Evolutionary conservation across 2,329 filamentous ascomycete genomes (phyloP).

Genomic region (Biscogniauxia marginata): DNA sequence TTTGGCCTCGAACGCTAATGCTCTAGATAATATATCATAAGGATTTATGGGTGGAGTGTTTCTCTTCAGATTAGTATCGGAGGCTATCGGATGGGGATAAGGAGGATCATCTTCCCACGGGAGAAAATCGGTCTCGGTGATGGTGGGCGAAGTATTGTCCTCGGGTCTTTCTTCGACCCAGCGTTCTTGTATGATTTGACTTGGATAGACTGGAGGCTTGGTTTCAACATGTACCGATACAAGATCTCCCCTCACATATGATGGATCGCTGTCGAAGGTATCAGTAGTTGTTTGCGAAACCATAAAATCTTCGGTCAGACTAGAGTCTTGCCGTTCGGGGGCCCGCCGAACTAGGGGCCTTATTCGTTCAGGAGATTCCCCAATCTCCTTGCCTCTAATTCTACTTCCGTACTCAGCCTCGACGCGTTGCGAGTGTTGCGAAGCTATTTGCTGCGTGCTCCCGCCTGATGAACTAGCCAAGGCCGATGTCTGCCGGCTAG

Average conservation of each 20-base stretch:
- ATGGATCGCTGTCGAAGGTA: slow-evolving; percentile 26
- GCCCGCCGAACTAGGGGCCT: slow-evolving; percentile 16
- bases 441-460: slow-evolving; percentile 15
- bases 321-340: slow-evolving; percentile 25
- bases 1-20: slow-evolving; percentile 55
- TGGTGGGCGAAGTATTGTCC: slow-evolving; percentile 39
- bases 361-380: slow-evolving; percentile 24
- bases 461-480: slow-evolving; percentile 38
- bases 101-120: slow-evolving; percentile 57
- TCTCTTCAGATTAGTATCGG: slow-evolving; percentile 9
- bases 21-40: slow-evolving; percentile 51
- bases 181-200: slow-evolving; percentile 4
- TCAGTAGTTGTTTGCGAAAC: slow-evolving; percentile 32
- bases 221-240: slow-evolving; percentile 10
- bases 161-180: slow-evolving; percentile 28
- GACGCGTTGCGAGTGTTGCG: slow-evolving; percentile 7
- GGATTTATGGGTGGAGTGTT: slow-evolving; percentile 50
- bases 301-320: slow-evolving; percentile 29
- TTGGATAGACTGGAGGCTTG: slow-evolving; percentile 8
- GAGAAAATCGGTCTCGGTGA: slow-evolving; percentile 59
- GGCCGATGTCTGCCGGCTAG: slow-evolving; percentile 40
- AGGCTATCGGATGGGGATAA: slow-evolving; percentile 48
- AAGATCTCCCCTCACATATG: slow-evolving; percentile 8
- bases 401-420: slow-evolving; percentile 45
- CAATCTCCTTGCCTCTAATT: slow-evolving; percentile 42